Base-by-base conservation (phyloP, 2,329 filamentous ascomycete species). In the Lecanoromycetidae sp. region DNA sequence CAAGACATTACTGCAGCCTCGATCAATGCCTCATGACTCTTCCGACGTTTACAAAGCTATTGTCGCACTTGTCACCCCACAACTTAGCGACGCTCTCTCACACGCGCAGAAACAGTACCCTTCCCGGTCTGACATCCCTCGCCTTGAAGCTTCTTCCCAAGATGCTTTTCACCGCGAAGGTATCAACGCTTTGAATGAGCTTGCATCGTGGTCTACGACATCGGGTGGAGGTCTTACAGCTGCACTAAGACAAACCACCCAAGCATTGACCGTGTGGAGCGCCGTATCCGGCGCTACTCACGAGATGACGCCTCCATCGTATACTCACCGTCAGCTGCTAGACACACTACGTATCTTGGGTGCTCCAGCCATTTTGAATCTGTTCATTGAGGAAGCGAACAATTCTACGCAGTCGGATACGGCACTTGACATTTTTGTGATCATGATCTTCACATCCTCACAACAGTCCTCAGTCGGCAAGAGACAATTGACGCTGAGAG, bases 31-130 rank as follows among this genome's bases (percentile, higher is more conserved):
- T 2, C 69, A 71, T 36, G 77, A 81, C 47, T 76, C 75, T 19
- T 70, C 74, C 55, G 70, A 72, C 15, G 79, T 80, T 63, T 77
- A 81, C 56, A 66, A 66, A 27, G 76, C 74, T 0, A 75, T 82
- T 36, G 58, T 81, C 8, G 70, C 67, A 8, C 76, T 79, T 51
- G 68, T 75, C 1, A 71, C 74, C 1, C 66, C 65, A 26, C 65
- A 66, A 1, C 60, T 80, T 3, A 69, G 72, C 48, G 66, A 67
- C 46, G 71, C 71, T 43, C 64, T 80, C 29, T 70, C 69, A 49
- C 70, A 70, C 10, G 59, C 76, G 23, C 68, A 69, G 38, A 62
- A 65, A 27, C 67, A 68, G 34, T 65, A 74, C 44, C 68, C 72
- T 3, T 63, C 63, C 7, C 69, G 72, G 36, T 64, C 65, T 30